Percentiles rank a stretch among this genome's conserved stretches.
Conservation (phyloP, 768 basidiomycete genomes). For the Fibroporia radiculosa region DNA sequence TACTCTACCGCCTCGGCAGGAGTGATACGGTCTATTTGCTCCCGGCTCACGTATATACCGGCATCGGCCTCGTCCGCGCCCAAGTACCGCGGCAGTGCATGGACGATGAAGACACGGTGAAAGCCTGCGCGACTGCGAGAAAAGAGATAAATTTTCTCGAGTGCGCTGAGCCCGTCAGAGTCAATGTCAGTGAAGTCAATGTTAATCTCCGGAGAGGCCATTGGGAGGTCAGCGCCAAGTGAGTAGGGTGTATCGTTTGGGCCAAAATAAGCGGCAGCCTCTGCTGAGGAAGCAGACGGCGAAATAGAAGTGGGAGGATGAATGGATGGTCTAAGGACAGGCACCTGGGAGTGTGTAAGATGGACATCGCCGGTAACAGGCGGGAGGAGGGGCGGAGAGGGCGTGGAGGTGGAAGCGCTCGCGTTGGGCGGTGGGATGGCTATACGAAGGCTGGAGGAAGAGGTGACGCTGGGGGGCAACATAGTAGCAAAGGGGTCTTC, state of each 20-base stretch:
- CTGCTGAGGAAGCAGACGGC: background rate
- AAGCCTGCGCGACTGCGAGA: slow-evolving; percentile 66
- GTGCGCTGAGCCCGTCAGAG: slow-evolving; percentile 72
- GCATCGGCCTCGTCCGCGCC: slow-evolving; percentile 15
- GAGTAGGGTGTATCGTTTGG: slow-evolving; percentile 3
- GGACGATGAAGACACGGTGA: slow-evolving; percentile 77
- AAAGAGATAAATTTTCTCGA: slow-evolving; percentile 91
- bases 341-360: background rate
- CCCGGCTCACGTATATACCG: slow-evolving; percentile 4
- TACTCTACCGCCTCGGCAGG: slow-evolving; percentile 90
- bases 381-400: slow-evolving; percentile 12
- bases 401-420: slow-evolving; percentile 11
- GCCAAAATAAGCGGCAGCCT: background rate
- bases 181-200: slow-evolving; percentile 44
- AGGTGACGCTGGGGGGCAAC: background rate
- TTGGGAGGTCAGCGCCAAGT: slow-evolving; percentile 4
- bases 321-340: too few species aligned
- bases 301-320: slow-evolving; percentile 1
- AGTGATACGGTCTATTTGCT: slow-evolving; percentile 42
- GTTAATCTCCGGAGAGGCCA: slow-evolving; percentile 11
- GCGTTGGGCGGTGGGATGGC: slow-evolving; percentile 16
- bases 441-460: slow-evolving; percentile 13
- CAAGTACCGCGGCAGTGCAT: slow-evolving; percentile 74
- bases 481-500: slow-evolving; percentile 8
- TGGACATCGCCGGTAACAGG: background rate